Evolutionary conservation across 495 filamentous ascomycete species (phyloP).

Genomic region (Clohesyomyces aquaticus): DNA sequence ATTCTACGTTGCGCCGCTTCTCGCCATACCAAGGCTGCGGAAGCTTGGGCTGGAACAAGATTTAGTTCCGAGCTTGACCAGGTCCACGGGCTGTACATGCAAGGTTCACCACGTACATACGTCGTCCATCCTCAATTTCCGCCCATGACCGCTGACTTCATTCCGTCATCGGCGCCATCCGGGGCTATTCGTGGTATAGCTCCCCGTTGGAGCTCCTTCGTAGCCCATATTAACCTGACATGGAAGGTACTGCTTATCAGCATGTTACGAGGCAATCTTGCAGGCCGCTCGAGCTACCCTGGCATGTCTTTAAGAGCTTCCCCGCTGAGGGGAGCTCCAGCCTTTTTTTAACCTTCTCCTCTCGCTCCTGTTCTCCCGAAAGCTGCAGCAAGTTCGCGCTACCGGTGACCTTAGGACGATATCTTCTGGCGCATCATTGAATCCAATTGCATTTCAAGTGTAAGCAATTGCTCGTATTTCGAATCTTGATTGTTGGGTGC

Average conservation of each 20-base stretch:
- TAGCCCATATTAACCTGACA: constrained; percentile 8
- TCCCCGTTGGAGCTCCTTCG: not conserved
- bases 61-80: not conserved
- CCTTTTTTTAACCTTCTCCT: constrained; percentile 6
- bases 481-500: too few relatives aligned
- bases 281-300: constrained; percentile 15
- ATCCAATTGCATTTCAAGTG: too few relatives aligned
- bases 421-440: too few relatives aligned
- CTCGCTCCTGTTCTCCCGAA: not conserved
- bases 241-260: constrained; percentile 27
- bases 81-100: not conserved
- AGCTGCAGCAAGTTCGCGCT: not conserved
- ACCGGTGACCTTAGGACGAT: too few relatives aligned
- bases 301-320: constrained; percentile 24
- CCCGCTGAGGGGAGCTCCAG: constrained; percentile 11
- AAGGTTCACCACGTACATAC: not conserved
- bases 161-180: not conserved
- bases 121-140: not conserved
- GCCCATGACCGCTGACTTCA: not conserved
- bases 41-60: not conserved
- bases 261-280: not conserved
- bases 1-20: not conserved
- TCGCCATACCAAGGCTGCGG: not conserved
- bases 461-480: too few relatives aligned
- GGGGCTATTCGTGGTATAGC: not conserved